These are phyloP conservation scores for Fusarium palustre DNA, from an alignment of 2,329 filamentous ascomycete species.

Conservation along the genomic window DNA sequence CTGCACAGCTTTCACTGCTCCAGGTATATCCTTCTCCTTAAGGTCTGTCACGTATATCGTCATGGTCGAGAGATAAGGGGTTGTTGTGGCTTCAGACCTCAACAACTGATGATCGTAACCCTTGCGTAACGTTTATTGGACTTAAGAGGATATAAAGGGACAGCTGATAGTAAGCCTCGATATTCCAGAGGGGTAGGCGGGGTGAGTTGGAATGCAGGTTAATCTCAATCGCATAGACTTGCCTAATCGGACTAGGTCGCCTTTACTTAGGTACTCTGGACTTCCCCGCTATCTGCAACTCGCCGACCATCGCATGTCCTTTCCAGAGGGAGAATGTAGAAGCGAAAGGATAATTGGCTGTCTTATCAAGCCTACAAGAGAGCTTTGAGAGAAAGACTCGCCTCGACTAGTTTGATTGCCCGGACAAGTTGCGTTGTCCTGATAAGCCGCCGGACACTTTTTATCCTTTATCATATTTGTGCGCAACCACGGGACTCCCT, in stretches of 20 bases:
- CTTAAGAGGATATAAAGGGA: not conserved
- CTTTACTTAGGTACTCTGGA: not conserved
- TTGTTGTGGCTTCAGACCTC: not conserved
- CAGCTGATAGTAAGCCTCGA: not conserved
- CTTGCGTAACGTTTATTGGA: not conserved
- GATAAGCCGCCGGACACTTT: too few relatives aligned
- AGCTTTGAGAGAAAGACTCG: not conserved
- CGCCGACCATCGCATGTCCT: not conserved
- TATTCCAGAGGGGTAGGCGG: not conserved
- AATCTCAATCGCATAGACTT: not conserved
- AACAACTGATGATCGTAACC: rapidly evolving
- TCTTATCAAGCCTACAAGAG: not conserved
- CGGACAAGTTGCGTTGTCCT: not conserved
- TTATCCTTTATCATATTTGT: not conserved
- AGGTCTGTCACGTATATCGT: constrained; percentile 67
- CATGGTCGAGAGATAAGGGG: constrained; percentile 50
- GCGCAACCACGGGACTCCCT: not conserved
- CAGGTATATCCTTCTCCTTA: constrained; percentile 69
- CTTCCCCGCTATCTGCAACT: not conserved
- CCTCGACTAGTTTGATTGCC: not conserved
- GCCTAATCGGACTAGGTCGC: not conserved
- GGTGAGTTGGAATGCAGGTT: not conserved
- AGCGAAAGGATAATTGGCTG: not conserved
- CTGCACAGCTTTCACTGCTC: constrained; percentile 73
- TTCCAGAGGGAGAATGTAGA: not conserved